Evolutionary conservation across 2,329 filamentous ascomycete genomes (phyloP).

Genomic region (Trichoderma arundinaceum): DNA sequence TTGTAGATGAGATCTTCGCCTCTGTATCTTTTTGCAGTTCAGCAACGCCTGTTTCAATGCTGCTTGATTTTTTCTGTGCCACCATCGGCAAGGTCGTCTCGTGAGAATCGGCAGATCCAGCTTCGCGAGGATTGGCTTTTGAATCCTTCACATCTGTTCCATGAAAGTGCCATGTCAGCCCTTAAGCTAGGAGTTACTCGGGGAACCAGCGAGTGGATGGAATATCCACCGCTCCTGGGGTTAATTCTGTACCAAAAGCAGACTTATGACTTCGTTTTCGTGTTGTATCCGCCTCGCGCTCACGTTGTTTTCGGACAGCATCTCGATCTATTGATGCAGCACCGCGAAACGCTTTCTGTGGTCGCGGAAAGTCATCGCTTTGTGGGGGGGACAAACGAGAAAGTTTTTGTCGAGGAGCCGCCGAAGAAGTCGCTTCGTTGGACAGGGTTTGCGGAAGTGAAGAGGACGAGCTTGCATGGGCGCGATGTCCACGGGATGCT

Average conservation of each 20-base stretch:
- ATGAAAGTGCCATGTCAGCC: background rate
- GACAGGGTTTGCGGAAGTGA: constrained; percentile 7
- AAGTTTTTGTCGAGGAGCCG: constrained; percentile 1
- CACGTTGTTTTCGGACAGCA: background rate
- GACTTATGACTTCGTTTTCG: constrained; percentile 18
- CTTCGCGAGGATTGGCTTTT: background rate
- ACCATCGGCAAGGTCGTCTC: background rate
- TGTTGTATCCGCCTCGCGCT: background rate
- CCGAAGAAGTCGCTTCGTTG: background rate
- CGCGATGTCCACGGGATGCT: constrained; percentile 13
- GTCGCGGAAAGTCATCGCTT: background rate
- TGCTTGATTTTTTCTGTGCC: background rate
- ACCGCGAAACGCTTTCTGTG: background rate
- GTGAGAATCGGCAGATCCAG: background rate
- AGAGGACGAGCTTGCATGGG: background rate
- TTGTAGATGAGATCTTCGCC: background rate
- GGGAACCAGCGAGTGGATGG: background rate
- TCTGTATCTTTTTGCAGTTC: background rate
- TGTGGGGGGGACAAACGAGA: background rate
- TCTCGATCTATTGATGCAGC: background rate
- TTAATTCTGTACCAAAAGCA: constrained; percentile 12
- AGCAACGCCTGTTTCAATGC: background rate
- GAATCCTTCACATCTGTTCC: constrained; percentile 6
- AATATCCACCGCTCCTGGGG: background rate
- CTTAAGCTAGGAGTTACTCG: background rate